These are phyloP conservation scores for Ophiostoma australiae DNA, from an alignment of 2,329 filamentous ascomycete species.

Conservation along the genomic window DNA sequence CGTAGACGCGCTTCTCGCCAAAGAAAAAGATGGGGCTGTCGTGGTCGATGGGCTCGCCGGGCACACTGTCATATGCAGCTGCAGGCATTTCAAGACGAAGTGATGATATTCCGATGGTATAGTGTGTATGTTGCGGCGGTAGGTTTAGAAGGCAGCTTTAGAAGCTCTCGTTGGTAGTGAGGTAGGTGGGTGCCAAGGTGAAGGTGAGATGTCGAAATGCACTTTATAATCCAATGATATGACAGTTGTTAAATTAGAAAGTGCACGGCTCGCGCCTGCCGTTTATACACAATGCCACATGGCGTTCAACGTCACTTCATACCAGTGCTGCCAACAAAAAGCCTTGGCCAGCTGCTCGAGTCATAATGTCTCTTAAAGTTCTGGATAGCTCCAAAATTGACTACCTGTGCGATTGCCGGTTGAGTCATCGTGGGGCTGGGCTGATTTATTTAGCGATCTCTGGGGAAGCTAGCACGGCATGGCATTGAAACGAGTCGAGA, in stretches of 20 bases:
- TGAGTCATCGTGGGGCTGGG: conserved; percentile 3
- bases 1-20: conserved; percentile 31
- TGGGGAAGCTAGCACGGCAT: not conserved
- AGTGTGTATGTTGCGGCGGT: no score
- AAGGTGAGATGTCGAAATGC: not conserved
- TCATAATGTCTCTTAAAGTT: not conserved
- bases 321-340: not conserved
- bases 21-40: conserved; percentile 33
- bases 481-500: not conserved
- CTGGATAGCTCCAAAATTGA: not conserved
- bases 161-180: no score
- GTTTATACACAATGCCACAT: not conserved
- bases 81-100: not conserved
- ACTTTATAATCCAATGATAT: not conserved
- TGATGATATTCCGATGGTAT: not conserved
- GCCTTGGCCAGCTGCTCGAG: not conserved
- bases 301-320: not conserved
- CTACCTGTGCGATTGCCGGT: not conserved
- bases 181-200: not conserved
- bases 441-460: not conserved
- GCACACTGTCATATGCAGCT: conserved; percentile 10
- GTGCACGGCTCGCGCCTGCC: not conserved
- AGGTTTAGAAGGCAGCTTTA: no score
- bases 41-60: conserved; percentile 15
- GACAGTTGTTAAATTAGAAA: not conserved